Percentiles rank a stretch among this genome's conserved stretches.
phyloP scores from a whole-genome alignment of 768 basidiomycete genomes.

The Asterophora parasitica region DNA sequence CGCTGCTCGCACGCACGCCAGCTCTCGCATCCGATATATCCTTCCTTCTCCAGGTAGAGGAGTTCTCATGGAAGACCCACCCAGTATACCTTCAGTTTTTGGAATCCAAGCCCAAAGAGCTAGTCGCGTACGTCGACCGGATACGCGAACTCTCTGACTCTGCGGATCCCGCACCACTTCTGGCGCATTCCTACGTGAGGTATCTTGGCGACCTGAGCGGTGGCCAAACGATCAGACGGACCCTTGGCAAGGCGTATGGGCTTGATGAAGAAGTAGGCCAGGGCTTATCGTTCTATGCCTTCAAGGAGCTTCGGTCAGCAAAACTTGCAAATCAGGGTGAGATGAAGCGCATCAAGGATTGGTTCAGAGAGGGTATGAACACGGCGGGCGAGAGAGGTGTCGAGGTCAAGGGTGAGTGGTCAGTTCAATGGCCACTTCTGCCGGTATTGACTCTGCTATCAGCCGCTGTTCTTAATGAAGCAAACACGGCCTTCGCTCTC shows the following conservation, averaged over 20 bases:
- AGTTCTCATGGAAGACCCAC: constrained; percentile 51
- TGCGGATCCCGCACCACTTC: constrained; percentile 45
- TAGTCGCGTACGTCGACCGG: constrained; percentile 50
- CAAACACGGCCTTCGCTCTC: constrained; percentile 42
- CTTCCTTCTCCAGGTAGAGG: constrained; percentile 48
- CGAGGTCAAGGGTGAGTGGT: constrained; percentile 36
- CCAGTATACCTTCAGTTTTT: constrained; percentile 46
- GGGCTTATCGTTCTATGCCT: constrained; percentile 67
- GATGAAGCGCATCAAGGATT: constrained; percentile 70
- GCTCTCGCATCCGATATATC: constrained; percentile 65
- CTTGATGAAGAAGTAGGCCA: constrained; percentile 46
- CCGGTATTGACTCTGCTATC: not conserved
- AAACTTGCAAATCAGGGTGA: constrained; percentile 49
- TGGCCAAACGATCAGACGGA: constrained; percentile 64
- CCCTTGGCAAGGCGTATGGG: constrained; percentile 61
- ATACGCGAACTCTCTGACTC: constrained; percentile 44
- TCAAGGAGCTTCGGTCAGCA: constrained; percentile 48
- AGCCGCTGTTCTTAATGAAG: constrained; percentile 47
- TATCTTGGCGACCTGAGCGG: constrained; percentile 81
- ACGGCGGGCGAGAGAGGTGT: constrained; percentile 37
- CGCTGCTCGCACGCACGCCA: constrained; percentile 57
- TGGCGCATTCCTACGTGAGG: constrained; percentile 79
- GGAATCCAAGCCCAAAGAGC: constrained; percentile 39
- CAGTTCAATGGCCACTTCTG: not conserved
- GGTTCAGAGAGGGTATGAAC: constrained; percentile 58